phyloP scores from a whole-genome alignment of 176 grass and related monocot species.

The Zizania latifolia region DNA sequence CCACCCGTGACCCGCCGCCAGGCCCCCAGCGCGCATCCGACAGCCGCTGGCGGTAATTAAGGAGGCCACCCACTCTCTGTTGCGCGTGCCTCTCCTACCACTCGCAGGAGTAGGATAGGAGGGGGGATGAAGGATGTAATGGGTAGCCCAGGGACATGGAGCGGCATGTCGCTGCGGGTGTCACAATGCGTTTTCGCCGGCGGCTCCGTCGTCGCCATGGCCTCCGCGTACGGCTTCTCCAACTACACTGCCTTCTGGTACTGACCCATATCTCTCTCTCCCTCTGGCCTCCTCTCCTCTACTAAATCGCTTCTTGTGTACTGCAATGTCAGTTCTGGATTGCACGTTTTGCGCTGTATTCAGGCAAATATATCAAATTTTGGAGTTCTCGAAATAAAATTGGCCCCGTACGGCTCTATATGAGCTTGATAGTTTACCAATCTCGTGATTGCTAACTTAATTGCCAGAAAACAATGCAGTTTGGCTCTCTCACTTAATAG shows the following conservation, averaged over 20 bases:
- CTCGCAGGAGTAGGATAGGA: not conserved
- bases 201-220: slow-evolving; percentile 47
- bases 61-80: too few relatives aligned
- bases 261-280: not conserved
- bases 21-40: not conserved
- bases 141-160: slow-evolving; percentile 77
- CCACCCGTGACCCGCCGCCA: too few relatives aligned
- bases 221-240: slow-evolving; percentile 46
- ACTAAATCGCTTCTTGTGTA: not conserved
- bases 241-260: slow-evolving; percentile 61
- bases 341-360: not conserved
- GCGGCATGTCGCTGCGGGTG: slow-evolving; percentile 50
- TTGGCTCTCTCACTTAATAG: not conserved
- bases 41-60: too few relatives aligned
- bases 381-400: not conserved
- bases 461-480: not conserved
- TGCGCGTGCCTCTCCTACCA: not conserved
- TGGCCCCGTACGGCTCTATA: not conserved
- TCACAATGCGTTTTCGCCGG: slow-evolving; percentile 54
- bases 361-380: not conserved
- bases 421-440: not conserved
- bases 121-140: slow-evolving; percentile 47
- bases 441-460: not conserved
- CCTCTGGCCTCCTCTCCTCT: not conserved
- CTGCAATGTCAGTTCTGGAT: not conserved